Evolutionary conservation across 176 grass and related monocot species (phyloP).

Genomic region (Bromus sterilis): DNA sequence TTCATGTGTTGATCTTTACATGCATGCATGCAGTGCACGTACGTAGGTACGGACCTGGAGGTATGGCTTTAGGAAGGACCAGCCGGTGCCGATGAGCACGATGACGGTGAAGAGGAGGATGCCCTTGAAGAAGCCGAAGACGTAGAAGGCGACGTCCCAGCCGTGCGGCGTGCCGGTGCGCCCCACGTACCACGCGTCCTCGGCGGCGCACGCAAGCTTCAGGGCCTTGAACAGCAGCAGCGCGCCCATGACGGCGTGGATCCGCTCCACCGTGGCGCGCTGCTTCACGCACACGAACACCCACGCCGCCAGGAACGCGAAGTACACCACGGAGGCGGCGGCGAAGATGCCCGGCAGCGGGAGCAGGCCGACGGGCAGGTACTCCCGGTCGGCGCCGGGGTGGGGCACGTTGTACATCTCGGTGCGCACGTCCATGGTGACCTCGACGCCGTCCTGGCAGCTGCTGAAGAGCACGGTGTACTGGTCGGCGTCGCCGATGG

Average conservation of each 20-base stretch:
- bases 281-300: conserved; percentile 9
- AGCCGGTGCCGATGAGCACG: conserved; percentile 69
- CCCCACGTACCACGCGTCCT: conserved; percentile 54
- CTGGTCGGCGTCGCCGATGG: conserved; percentile 34
- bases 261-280: conserved; percentile 26
- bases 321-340: conserved; percentile 21
- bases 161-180: conserved; percentile 59
- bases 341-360: conserved; percentile 49
- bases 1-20: background rate
- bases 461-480: conserved; percentile 61
- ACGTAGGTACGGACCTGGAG: conserved; percentile 30
- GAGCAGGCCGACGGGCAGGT: conserved; percentile 41
- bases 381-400: conserved; percentile 1
- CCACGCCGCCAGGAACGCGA: conserved; percentile 36
- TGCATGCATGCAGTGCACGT: background rate
- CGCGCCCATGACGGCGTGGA: conserved; percentile 48
- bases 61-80: conserved; percentile 67
- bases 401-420: conserved; percentile 61
- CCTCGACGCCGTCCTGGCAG: conserved; percentile 51
- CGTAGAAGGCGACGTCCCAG: conserved; percentile 71
- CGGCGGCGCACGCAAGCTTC: conserved; percentile 53
- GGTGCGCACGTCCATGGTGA: conserved; percentile 53
- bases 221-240: conserved; percentile 73
- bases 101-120: conserved; percentile 60
- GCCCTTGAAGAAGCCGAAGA: conserved; percentile 67